Conservation (phyloP, 768 basidiomycete species). For the Melanogaster broomeanus region DNA sequence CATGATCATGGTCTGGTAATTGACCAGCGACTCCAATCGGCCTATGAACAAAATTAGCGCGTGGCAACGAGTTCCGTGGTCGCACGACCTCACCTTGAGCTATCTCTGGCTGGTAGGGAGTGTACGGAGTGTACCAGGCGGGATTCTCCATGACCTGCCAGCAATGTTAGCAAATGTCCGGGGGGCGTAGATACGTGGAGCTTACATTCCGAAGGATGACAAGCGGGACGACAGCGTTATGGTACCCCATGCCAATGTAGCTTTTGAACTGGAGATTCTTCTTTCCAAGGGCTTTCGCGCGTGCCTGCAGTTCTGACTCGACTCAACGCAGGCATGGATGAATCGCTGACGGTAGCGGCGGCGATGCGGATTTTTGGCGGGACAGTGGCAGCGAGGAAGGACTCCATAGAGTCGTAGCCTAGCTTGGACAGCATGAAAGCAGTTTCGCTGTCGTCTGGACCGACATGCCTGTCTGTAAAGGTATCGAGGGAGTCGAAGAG, state of each 20-base stretch:
- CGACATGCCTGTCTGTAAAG: conserved; percentile 89
- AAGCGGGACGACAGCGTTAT: conserved; percentile 92
- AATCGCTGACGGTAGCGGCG: conserved; percentile 57
- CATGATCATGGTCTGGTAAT: conserved; percentile 95
- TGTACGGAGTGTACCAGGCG: conserved; percentile 97
- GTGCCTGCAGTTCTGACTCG: conserved; percentile 78
- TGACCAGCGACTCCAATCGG: conserved; percentile 93
- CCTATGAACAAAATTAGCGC: conserved; percentile 46
- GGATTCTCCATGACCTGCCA: conserved; percentile 88
- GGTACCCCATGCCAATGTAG: conserved; percentile 99
- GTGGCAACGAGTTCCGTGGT: neutral
- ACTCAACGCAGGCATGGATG: conserved; percentile 74
- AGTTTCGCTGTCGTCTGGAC: conserved; percentile 83
- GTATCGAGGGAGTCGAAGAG: conserved; percentile 88
- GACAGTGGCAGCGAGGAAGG: conserved; percentile 81
- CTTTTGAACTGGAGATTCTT: conserved; percentile 85
- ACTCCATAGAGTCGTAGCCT: conserved; percentile 87
- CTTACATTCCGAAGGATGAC: conserved; percentile 90
- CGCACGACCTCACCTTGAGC: conserved; percentile 73
- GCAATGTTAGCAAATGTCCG: conserved; percentile 3
- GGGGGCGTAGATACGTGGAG: conserved; percentile 7
- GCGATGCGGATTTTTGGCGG: conserved; percentile 80
- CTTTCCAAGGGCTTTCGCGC: conserved; percentile 75
- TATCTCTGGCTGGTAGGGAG: conserved; percentile 96
- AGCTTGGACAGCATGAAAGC: conserved; percentile 79